Conservation (phyloP, 2,329 filamentous ascomycete genomes). For the Claviceps sp. region DNA sequence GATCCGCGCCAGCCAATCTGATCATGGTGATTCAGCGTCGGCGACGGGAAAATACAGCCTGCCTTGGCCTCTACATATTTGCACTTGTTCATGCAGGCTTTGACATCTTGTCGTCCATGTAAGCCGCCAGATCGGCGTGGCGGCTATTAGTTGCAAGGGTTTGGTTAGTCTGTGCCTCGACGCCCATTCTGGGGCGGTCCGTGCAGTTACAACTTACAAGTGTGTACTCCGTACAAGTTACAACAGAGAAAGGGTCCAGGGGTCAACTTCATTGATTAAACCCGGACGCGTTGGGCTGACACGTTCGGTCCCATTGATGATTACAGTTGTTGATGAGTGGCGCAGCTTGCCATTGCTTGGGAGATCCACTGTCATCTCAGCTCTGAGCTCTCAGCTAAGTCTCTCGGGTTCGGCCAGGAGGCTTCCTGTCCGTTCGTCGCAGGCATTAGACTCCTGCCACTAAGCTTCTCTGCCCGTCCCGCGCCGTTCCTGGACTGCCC, state of each 20-base stretch:
- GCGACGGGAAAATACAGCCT: background rate
- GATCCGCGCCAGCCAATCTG: background rate
- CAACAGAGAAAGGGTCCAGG: background rate
- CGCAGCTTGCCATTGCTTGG: background rate
- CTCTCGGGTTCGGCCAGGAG: background rate
- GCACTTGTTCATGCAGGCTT: background rate
- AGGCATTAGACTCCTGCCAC: background rate
- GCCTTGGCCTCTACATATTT: background rate
- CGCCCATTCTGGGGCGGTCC: background rate
- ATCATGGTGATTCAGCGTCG: background rate
- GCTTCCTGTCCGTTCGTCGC: background rate
- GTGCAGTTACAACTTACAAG: background rate
- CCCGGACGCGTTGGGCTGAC: background rate
- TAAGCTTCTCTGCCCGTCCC: slow-evolving; percentile 5
- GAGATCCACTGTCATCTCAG: background rate
- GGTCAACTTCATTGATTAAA: background rate
- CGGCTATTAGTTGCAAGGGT: background rate
- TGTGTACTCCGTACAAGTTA: background rate
- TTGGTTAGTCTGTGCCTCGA: background rate
- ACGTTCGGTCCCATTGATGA: background rate
- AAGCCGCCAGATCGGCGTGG: background rate
- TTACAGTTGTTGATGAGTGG: background rate
- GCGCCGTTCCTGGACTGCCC: slow-evolving; percentile 1
- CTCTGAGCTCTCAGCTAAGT: background rate
- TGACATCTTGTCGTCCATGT: background rate